Conservation (phyloP, 345 rosid species). For the Mangifera indica region DNA sequence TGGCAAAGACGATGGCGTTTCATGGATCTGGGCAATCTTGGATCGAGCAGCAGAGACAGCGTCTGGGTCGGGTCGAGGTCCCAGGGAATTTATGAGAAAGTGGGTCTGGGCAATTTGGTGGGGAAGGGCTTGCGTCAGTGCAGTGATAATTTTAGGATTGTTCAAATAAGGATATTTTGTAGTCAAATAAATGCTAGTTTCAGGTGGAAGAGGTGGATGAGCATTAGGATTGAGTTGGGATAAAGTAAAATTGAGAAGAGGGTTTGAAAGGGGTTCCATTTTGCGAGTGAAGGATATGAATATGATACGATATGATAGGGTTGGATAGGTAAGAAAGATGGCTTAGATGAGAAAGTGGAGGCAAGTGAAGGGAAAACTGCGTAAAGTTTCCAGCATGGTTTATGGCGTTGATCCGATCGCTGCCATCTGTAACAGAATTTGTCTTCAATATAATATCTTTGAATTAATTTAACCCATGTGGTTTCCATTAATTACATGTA, state of each 20-base stretch:
- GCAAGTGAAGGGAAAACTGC: background rate
- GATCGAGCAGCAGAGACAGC: slow-evolving; percentile 59
- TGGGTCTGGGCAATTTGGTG: slow-evolving; percentile 47
- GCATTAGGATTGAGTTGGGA: slow-evolving; percentile 40
- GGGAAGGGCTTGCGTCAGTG: slow-evolving; percentile 56
- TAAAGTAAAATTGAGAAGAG: slow-evolving; percentile 61
- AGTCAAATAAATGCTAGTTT: slow-evolving; percentile 31
- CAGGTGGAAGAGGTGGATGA: slow-evolving; percentile 40
- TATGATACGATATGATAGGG: too few species aligned
- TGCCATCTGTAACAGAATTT: too few species aligned
- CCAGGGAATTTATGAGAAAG: slow-evolving; percentile 59
- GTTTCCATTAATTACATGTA: too few species aligned
- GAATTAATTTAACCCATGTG: too few species aligned
- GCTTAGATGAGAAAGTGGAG: too few species aligned
- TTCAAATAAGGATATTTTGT: slow-evolving; percentile 45
- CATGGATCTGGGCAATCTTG: slow-evolving; percentile 53
- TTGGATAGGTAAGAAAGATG: too few species aligned
- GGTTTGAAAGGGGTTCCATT: slow-evolving; percentile 39
- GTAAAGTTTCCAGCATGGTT: too few species aligned
- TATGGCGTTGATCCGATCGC: too few species aligned
- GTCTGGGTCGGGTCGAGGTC: slow-evolving; percentile 70
- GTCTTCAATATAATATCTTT: too few species aligned
- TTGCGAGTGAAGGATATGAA: background rate
- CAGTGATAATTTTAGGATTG: slow-evolving; percentile 43
- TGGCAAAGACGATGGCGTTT: slow-evolving; percentile 41